A percentile compares a stretch with the other conserved stretches of the same genome.
phyloP scores from a whole-genome alignment of 441 rosid species.

The Erodium texanum region DNA sequence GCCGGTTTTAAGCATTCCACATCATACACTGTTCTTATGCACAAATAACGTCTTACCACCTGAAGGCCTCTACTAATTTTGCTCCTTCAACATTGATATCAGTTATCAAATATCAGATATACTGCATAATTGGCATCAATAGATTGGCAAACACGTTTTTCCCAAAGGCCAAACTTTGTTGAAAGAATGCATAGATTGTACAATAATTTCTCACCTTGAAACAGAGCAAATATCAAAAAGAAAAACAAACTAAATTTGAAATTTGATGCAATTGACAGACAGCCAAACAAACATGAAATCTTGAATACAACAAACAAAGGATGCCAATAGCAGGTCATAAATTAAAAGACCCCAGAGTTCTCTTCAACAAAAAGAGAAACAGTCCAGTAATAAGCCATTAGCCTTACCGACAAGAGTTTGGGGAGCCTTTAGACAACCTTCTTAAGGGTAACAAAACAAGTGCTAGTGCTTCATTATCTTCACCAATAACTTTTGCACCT shows the following conservation, averaged over 20 bases:
- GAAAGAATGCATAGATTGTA: not conserved
- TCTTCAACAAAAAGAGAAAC: not conserved
- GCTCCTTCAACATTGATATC: not conserved
- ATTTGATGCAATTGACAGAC: not conserved
- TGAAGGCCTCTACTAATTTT: not conserved
- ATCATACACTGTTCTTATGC: not conserved
- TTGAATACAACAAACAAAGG: conserved; percentile 4
- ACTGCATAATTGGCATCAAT: not conserved
- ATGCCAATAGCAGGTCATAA: not conserved
- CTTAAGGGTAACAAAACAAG: conserved; percentile 57
- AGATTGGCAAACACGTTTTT: not conserved
- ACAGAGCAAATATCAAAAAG: not conserved
- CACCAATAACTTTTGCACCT: conserved; percentile 75
- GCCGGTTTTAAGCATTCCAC: not conserved
- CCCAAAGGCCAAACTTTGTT: not conserved
- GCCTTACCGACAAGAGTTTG: conserved; percentile 48
- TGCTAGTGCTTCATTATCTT: conserved; percentile 62
- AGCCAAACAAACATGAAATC: not conserved
- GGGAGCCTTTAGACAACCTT: conserved; percentile 62
- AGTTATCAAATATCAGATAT: not conserved
- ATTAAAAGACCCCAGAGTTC: not conserved
- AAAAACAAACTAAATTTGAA: not conserved
- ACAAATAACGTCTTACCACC: not conserved
- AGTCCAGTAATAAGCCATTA: not conserved
- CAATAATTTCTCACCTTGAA: not conserved